Evolutionary conservation across 1,139 yeast species (phyloP).

Genomic region (Eremothecium gossypii): DNA sequence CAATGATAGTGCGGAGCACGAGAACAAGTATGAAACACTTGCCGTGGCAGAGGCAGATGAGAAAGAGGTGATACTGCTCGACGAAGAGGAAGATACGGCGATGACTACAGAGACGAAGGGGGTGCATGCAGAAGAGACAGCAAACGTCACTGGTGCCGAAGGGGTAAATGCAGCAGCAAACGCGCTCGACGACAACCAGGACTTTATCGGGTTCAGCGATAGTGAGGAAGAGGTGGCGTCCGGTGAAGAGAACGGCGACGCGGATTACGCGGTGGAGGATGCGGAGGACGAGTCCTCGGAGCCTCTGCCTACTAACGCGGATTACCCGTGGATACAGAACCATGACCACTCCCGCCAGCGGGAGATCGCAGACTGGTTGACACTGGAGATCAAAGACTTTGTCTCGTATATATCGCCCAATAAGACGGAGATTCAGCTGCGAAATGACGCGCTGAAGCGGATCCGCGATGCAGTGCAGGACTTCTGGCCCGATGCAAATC

Average conservation of each 20-base stretch:
- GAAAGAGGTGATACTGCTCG: constrained; percentile 12
- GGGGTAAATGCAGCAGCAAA: constrained; percentile 18
- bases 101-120: constrained; percentile 7
- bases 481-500: constrained; percentile 75
- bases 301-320: constrained; percentile 28
- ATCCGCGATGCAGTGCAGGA: constrained; percentile 47
- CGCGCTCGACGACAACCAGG: constrained; percentile 34
- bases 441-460: constrained; percentile 59
- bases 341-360: constrained; percentile 66
- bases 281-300: constrained; percentile 15
- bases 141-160: constrained; percentile 4
- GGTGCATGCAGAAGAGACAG: constrained; percentile 5
- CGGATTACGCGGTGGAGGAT: constrained; percentile 26
- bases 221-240: constrained; percentile 24
- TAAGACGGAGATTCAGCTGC: constrained; percentile 54
- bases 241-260: constrained; percentile 15
- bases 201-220: constrained; percentile 32
- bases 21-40: constrained; percentile 23
- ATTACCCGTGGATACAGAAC: constrained; percentile 73
- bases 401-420: constrained; percentile 85
- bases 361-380: constrained; percentile 80
- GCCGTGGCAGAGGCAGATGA: constrained; percentile 11
- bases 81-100: constrained; percentile 9
- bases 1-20: constrained; percentile 19
- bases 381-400: constrained; percentile 80